A percentile compares a stretch with the other conserved stretches of the same genome.
Conservation (phyloP, 2,329 filamentous ascomycete species). For the Alternaria sp. region DNA sequence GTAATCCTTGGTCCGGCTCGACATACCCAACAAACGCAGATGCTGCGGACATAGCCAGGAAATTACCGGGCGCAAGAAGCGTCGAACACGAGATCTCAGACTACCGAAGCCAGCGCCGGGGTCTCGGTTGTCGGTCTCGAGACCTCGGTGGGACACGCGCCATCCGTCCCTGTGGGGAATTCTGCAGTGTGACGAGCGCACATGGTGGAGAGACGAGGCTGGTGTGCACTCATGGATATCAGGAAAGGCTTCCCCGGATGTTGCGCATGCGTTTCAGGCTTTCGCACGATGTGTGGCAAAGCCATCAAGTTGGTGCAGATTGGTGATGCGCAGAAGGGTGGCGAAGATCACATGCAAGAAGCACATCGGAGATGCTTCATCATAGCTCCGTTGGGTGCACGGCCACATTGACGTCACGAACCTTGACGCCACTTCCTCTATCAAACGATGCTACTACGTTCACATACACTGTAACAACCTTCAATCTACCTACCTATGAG, state of each 20-base stretch:
- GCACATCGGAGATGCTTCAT: not conserved
- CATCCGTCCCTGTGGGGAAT: constrained; percentile 2
- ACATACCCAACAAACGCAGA: not conserved
- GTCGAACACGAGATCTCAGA: constrained; percentile 10
- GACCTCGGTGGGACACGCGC: constrained; percentile 14
- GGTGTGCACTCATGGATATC: not conserved
- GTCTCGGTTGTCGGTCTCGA: constrained; percentile 13
- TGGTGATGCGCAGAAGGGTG: not conserved
- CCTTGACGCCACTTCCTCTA: not conserved
- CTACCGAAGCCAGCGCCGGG: constrained; percentile 13
- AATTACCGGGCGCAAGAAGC: not conserved
- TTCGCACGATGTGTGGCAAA: not conserved
- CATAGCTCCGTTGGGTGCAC: not conserved
- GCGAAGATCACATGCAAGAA: constrained; percentile 6
- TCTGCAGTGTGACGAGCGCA: constrained; percentile 23
- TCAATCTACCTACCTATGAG: not conserved
- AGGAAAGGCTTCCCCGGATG: not conserved
- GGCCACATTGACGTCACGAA: constrained; percentile 16
- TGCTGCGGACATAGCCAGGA: not conserved
- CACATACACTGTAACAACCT: not conserved
- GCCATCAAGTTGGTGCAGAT: not conserved
- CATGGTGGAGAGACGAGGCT: constrained; percentile 18
- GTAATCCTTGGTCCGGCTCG: not conserved
- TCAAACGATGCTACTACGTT: not conserved
- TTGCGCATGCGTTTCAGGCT: not conserved